Evolutionary conservation across 257 asterid species (phyloP).

Genomic region (Solanum appendiculatum): DNA sequence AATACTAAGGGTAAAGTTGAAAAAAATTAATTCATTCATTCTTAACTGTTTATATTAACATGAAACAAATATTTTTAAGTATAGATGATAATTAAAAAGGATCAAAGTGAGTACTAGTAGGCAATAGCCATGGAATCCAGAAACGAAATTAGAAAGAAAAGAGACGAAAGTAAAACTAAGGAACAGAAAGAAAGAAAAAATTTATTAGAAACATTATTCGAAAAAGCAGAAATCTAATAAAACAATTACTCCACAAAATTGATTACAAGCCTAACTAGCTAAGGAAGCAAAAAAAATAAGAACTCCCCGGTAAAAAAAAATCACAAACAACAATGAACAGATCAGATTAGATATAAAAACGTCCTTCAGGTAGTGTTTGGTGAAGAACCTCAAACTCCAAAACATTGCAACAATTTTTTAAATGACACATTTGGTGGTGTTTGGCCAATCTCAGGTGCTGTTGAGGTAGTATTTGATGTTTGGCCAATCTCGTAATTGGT

Average conservation of each 20-base stretch:
- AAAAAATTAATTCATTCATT: no score
- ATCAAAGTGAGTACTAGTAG: neutral
- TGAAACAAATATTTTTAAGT: no score
- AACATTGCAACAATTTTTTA: neutral
- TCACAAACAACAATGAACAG: no score
- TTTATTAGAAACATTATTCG: neutral
- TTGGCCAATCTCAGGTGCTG: accelerated
- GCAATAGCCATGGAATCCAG: neutral
- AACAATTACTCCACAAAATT: neutral
- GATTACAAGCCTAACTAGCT: neutral
- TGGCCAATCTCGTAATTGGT: neutral
- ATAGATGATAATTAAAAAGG: neutral
- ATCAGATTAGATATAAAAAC: no score
- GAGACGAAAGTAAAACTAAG: neutral
- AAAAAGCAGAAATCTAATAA: neutral
- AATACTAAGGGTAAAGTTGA: no score
- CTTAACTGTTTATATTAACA: no score
- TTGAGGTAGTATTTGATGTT: neutral
- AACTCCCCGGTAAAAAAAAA: no score
- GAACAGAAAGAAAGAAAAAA: neutral
- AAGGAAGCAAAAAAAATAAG: neutral
- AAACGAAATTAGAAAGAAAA: neutral
- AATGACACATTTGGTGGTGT: neutral
- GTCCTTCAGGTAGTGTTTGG: neutral
- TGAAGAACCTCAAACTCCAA: neutral